A percentile compares a stretch with the other conserved stretches of the same genome.
phyloP scores from a whole-genome alignment of 2,329 filamentous ascomycete genomes.

The Aspergillus clavatus region DNA sequence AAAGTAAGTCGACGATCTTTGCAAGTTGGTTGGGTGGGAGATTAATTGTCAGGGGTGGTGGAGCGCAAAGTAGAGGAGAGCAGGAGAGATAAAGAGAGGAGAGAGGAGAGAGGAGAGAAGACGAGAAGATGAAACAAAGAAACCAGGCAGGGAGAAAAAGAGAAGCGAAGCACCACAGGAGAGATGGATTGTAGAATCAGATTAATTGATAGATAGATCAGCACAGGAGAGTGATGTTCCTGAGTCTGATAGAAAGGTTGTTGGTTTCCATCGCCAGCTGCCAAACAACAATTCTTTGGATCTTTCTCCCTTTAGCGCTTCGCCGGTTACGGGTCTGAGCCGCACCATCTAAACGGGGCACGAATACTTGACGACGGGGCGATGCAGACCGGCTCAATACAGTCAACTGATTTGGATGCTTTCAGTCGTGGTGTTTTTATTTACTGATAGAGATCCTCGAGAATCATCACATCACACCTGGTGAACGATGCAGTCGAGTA shows the following conservation, averaged over 20 bases:
- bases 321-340: slow-evolving; percentile 8
- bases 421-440: too few species aligned
- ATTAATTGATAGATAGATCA: neutral
- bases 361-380: too few species aligned
- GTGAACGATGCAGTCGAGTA: too few species aligned
- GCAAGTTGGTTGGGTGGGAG: slow-evolving; percentile 9
- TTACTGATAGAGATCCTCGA: too few species aligned
- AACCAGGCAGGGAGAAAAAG: slow-evolving; percentile 2
- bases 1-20: neutral
- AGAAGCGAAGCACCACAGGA: slow-evolving; percentile 1
- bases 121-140: neutral
- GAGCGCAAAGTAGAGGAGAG: slow-evolving; percentile 1
- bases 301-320: slow-evolving; percentile 2
- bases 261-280: neutral
- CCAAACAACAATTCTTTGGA: neutral
- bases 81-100: slow-evolving; percentile 1
- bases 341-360: too few species aligned
- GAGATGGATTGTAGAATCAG: neutral
- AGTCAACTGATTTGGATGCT: too few species aligned
- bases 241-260: neutral
- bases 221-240: neutral
- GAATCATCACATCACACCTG: too few species aligned
- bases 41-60: slow-evolving; percentile 21
- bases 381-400: too few species aligned
- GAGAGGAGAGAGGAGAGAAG: neutral